Evolutionary conservation across 2,329 filamentous ascomycete species (phyloP), one percentile per base, ranked within the genome.

Genomic region (Raffaelea ambrosiae): DNA sequence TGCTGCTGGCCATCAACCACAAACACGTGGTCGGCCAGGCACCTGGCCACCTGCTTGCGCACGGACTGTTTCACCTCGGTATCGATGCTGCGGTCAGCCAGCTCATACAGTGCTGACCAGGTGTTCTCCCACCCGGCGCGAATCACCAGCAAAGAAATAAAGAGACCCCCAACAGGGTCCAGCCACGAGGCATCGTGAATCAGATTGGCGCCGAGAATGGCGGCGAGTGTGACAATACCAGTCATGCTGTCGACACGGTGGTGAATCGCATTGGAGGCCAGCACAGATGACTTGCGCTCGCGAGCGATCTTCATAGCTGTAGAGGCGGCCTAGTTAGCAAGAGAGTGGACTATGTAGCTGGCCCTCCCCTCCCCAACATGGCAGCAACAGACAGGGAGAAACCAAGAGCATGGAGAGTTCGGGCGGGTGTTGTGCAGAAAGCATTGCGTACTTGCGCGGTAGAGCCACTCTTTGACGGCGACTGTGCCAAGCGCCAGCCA

Each of bases 171-270:
- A 26, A 97, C 86, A 10, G 93, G 90, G 64, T 98, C 93, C 44
- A 97, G 74, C 90, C 93, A 97, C 26, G 85, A 79, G 46, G 91
- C 90, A 59, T 90, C 84, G 48, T 83, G 76, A 54, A 96, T 75
- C 46, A 94, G 73, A 65, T 97, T 95, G 43, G 90, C 89, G 40
- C 89, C 90, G 18, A 88, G 80, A 58, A 98, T 95, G 21, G 88
- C 91, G 49, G 86, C 74, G 26, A 97, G 76, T 2, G 93, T 94
- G 48, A 97, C 93, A 58, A 97, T 86, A 55, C 91, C 91, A 2
- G 93, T 98, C 48, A 96, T 76, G 50, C 89, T 95, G 67, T 98
- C 93, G 62, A 98, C 84, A 51, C 93, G 88, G 71, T 97, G 93
- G 68, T 98, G 93, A 55, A 97, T 77, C 50, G 93, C 91, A 62